Percentiles rank a stretch among this genome's conserved stretches.
phyloP scores from a whole-genome alignment of 2,329 filamentous ascomycete species.

The Chrysosporium queenslandicum region DNA sequence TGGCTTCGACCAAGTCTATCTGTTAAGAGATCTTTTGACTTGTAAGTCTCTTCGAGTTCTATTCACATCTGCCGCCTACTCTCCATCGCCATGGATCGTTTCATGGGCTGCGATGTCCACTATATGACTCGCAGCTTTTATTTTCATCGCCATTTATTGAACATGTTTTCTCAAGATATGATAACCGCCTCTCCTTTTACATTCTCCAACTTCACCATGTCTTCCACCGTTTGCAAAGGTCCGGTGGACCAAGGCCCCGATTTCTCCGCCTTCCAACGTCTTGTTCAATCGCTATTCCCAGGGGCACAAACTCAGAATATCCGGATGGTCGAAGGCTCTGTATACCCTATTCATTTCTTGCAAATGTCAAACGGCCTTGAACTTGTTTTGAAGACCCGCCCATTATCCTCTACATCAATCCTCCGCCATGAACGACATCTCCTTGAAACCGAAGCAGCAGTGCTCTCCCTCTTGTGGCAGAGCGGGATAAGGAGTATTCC shows the following conservation, averaged over 20 bases:
- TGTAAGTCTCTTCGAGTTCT: constrained; percentile 7
- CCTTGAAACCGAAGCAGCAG: constrained; percentile 34
- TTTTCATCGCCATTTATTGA: constrained; percentile 12
- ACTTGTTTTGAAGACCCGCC: constrained; percentile 32
- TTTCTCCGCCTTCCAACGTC: constrained; percentile 10
- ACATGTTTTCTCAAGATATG: constrained; percentile 11
- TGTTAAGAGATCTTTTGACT: not conserved
- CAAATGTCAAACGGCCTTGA: constrained; percentile 31
- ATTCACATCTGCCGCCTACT: not conserved
- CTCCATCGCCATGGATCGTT: not conserved
- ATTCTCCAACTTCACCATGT: constrained; percentile 10
- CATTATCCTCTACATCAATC: constrained; percentile 28
- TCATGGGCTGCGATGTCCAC: constrained; percentile 4
- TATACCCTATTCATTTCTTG: constrained; percentile 31
- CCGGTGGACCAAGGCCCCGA: constrained; percentile 2
- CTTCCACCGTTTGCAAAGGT: constrained; percentile 4
- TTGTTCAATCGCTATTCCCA: constrained; percentile 13
- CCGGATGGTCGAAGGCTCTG: constrained; percentile 20
- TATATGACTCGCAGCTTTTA: constrained; percentile 5
- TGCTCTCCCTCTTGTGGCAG: constrained; percentile 30
- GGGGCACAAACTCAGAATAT: constrained; percentile 9
- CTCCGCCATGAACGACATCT: constrained; percentile 32
- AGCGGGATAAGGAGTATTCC: constrained; percentile 30
- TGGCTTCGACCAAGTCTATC: not conserved
- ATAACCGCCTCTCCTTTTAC: constrained; percentile 9